These are phyloP conservation scores for Arthroderma uncinatum DNA, from an alignment of 2,329 filamentous ascomycete species.

Conservation along the genomic window DNA sequence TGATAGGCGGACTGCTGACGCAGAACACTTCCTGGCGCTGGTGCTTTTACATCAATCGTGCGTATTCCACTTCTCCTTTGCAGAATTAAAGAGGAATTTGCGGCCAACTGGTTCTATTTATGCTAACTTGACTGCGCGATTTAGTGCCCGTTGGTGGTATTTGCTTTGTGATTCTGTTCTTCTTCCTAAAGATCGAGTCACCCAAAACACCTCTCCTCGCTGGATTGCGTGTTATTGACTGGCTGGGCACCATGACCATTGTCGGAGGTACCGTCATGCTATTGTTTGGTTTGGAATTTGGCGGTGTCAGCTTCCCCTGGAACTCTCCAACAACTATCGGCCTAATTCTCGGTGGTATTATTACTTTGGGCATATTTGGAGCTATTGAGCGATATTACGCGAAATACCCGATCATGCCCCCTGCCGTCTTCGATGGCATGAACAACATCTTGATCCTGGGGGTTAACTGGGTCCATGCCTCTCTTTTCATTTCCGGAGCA, in stretches of 20 bases:
- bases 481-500: conserved; percentile 63
- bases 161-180: conserved; percentile 47
- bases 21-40: conserved; percentile 40
- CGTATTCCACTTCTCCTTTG: conserved; percentile 6
- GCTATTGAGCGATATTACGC: conserved; percentile 63
- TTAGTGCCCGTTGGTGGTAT: conserved; percentile 48
- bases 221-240: conserved; percentile 52
- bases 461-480: conserved; percentile 61
- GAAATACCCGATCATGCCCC: conserved; percentile 66
- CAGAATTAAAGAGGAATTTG: not conserved
- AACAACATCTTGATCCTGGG: conserved; percentile 56
- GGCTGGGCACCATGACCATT: conserved; percentile 52
- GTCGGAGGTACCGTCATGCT: conserved; percentile 75
- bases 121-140: not conserved
- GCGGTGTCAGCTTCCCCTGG: conserved; percentile 67
- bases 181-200: conserved; percentile 52
- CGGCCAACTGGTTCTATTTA: not conserved
- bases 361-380: conserved; percentile 55
- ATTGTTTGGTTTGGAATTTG: conserved; percentile 74
- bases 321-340: conserved; percentile 62
- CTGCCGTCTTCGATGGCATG: conserved; percentile 54
- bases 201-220: conserved; percentile 48
- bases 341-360: conserved; percentile 60
- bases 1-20: conserved; percentile 15
- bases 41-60: conserved; percentile 51